Evolutionary conservation across 148 eudicot genomes (phyloP), one percentile per base, ranked within the genome.

Genomic region (Rhododendron molle): DNA sequence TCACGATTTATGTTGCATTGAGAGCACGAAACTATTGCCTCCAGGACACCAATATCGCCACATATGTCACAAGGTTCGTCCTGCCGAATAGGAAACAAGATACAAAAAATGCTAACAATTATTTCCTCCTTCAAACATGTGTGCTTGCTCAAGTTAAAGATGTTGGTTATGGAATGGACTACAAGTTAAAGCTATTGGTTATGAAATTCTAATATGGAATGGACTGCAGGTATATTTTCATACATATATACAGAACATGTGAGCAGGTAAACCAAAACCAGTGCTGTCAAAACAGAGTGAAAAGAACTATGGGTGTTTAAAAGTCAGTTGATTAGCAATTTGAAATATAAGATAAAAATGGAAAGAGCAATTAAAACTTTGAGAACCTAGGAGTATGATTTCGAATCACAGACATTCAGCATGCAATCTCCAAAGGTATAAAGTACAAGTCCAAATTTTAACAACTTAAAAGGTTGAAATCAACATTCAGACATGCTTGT

Each of bases 31-130:
- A 76, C 8, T 7, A 89, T 40, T 43, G 72, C 80, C 16, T 84
- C 86, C 7, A 7, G 40, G 30, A 84, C 83, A 47, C 92, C 91
- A 73, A 65, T 43, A 81, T 84, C 88, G 44, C 92, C 92, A 80
- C 92, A 91, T 23, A 91, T 80, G 43, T 87, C 89, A 85, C 92
- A 91, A 30, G 34, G 58, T 56, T 87, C 44, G n/a, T 43, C 88
- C 91, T 89, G 89, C 87, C 83, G 14, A 76, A 2, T 60, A 10
- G 47, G 54, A 83, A 72, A 47, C 15, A 47, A 49, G 40, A 83
- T 49, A 49, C 11, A 82, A 52, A 8, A 30, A 52, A 32, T 49
- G 60, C 62, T 16, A 18, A 21, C 34, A 67, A 47, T 49, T n/a
- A 83, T 83, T 60, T 46, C 14, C 80, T 84, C 50, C 74, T 21